Evolutionary conservation across 192 early-diverging fungal species (phyloP).

Genomic region (Backusella australiensis): DNA sequence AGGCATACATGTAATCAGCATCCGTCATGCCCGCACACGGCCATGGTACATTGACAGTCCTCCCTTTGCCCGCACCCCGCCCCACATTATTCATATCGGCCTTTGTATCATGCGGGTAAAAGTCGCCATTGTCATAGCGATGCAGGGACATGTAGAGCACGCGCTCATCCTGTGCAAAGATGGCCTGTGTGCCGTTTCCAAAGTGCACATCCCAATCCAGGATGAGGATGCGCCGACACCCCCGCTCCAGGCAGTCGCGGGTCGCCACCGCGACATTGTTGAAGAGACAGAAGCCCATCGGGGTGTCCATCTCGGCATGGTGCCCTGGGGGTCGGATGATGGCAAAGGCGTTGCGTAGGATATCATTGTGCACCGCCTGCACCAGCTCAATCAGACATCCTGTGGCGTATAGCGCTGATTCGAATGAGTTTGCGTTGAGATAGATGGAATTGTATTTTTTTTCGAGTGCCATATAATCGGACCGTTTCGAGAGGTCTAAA

Average conservation of each 20-base stretch:
- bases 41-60: slow-evolving; percentile 90
- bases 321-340: slow-evolving; percentile 92
- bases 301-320: slow-evolving; percentile 73
- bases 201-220: slow-evolving; percentile 97
- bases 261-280: slow-evolving; percentile 91
- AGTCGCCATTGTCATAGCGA: slow-evolving; percentile 72
- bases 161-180: slow-evolving; percentile 71
- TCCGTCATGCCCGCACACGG: slow-evolving; percentile 67
- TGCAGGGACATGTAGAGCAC: slow-evolving; percentile 88
- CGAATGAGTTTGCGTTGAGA: slow-evolving; percentile 59
- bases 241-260: slow-evolving; percentile 48
- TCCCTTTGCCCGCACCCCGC: slow-evolving; percentile 50
- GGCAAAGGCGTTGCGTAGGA: slow-evolving; percentile 75
- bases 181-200: slow-evolving; percentile 90
- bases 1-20: slow-evolving; percentile 85
- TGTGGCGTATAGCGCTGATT: slow-evolving; percentile 67
- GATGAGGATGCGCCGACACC: slow-evolving; percentile 66
- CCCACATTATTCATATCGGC: slow-evolving; percentile 61
- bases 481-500: not conserved
- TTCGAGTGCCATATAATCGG: slow-evolving; percentile 30
- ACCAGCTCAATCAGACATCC: slow-evolving; percentile 75
- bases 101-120: slow-evolving; percentile 69
- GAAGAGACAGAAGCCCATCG: slow-evolving; percentile 86
- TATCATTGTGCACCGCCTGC: slow-evolving; percentile 59
- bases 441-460: slow-evolving; percentile 69